These are phyloP conservation scores for Tetrastigma voinierianum DNA, from an alignment of 164 flowering plant species.

Conservation along the genomic window DNA sequence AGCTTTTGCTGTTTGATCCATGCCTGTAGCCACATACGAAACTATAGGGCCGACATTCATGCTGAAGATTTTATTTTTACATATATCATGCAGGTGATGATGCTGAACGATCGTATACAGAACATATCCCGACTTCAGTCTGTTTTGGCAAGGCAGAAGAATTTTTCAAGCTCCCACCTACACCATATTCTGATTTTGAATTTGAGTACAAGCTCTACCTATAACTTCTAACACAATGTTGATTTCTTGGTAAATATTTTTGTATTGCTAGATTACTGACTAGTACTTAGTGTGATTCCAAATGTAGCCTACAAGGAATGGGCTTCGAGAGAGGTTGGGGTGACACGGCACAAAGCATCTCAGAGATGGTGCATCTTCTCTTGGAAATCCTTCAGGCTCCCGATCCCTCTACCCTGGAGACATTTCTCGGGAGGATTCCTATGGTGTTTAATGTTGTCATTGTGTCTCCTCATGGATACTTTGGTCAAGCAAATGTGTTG, in stretches of 20 bases:
- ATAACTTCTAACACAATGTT: neutral
- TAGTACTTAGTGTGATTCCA: neutral
- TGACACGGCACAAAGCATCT: conserved; percentile 60
- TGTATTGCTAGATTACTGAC: neutral
- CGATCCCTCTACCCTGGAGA: conserved; percentile 83
- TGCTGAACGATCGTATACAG: conserved; percentile 89
- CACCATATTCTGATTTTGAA: conserved; percentile 81
- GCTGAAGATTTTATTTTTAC: neutral
- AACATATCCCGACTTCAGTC: conserved; percentile 65
- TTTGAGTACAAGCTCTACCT: conserved; percentile 42
- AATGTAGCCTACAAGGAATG: conserved; percentile 76
- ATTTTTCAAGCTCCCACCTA: conserved; percentile 58
- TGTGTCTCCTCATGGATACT: conserved; percentile 93
- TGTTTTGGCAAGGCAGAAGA: conserved; percentile 76
- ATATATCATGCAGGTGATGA: conserved; percentile 50
- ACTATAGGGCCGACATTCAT: neutral
- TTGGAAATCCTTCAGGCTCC: conserved; percentile 87
- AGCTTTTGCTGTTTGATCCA: no score
- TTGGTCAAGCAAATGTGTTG: conserved; percentile 95
- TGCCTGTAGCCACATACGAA: no score
- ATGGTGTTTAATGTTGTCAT: conserved; percentile 97
- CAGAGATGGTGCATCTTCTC: conserved; percentile 84
- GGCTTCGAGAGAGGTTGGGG: conserved; percentile 99
- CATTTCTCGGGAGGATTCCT: conserved; percentile 85
- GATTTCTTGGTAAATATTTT: neutral